phyloP scores from a whole-genome alignment of 352 stramenopile species.

The Pythium rishiriense region DNA sequence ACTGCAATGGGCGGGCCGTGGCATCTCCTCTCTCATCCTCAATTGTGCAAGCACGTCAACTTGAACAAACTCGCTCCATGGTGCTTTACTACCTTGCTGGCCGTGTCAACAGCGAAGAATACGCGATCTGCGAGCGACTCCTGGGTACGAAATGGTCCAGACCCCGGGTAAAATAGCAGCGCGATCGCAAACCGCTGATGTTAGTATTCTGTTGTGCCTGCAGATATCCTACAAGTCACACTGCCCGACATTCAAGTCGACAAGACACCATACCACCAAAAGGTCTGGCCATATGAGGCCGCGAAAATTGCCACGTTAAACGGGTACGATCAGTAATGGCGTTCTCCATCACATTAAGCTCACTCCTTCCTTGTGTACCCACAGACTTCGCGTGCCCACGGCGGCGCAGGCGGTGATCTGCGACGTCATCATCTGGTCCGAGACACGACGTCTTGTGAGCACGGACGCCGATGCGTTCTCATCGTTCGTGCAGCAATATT shows the following conservation, averaged over 20 bases:
- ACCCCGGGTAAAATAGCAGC: too few relatives aligned
- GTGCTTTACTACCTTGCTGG: slow-evolving; percentile 68
- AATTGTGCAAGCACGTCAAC: background rate
- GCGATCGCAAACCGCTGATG: background rate
- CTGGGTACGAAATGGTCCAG: slow-evolving; percentile 42
- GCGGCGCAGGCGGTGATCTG: slow-evolving; percentile 50
- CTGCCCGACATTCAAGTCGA: slow-evolving; percentile 58
- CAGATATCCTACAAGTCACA: slow-evolving; percentile 56
- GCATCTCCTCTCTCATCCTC: background rate
- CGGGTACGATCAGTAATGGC: too few relatives aligned
- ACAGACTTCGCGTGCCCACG: slow-evolving; percentile 42
- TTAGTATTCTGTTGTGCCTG: background rate
- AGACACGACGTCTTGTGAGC: slow-evolving; percentile 60
- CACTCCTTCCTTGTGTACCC: too few relatives aligned
- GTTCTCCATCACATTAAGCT: slow-evolving; percentile 24
- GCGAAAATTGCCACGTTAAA: slow-evolving; percentile 46
- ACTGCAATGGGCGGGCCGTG: background rate
- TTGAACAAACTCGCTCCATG: too few relatives aligned
- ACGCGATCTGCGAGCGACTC: slow-evolving; percentile 70
- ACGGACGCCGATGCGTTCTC: slow-evolving; percentile 68
- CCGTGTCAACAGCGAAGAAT: slow-evolving; percentile 69
- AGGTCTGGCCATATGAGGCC: slow-evolving; percentile 48
- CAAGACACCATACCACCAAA: slow-evolving; percentile 47
- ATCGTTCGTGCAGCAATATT: slow-evolving; percentile 56
- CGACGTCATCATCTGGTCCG: slow-evolving; percentile 68